A percentile compares a stretch with the other conserved stretches of the same genome.
phyloP scores from a whole-genome alignment of 129 eudicot species.

The Calendula officinalis region DNA sequence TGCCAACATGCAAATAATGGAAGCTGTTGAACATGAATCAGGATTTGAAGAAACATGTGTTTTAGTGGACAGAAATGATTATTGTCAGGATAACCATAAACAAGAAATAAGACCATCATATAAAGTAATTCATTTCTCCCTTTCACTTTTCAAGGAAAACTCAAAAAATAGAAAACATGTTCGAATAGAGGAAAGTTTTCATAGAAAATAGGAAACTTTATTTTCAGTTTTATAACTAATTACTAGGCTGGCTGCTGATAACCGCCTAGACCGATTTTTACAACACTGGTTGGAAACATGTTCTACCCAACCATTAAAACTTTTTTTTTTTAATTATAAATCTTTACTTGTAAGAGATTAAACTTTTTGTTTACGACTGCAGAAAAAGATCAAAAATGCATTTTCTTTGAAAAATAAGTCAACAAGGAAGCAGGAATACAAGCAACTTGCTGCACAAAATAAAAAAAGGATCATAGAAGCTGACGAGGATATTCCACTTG shows the following conservation, averaged over 20 bases:
- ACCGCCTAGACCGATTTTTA: too few relatives aligned
- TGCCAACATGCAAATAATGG: conserved; percentile 14
- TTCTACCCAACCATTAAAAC: too few relatives aligned
- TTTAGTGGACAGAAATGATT: conserved; percentile 48
- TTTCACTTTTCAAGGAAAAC: too few relatives aligned
- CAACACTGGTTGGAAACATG: too few relatives aligned
- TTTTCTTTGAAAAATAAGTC: conserved; percentile 52
- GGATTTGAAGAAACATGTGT: conserved; percentile 65
- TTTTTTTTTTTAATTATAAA: too few relatives aligned
- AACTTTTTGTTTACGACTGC: conserved; percentile 8
- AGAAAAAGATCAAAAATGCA: conserved; percentile 61
- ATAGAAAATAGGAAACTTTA: not conserved
- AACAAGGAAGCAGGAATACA: conserved; percentile 48
- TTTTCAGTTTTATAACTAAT: not conserved
- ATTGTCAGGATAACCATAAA: conserved; percentile 26
- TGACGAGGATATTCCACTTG: not conserved
- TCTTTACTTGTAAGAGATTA: too few relatives aligned
- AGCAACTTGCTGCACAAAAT: conserved; percentile 39
- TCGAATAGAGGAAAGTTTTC: too few relatives aligned
- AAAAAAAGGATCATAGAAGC: conserved; percentile 18
- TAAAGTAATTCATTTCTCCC: conserved; percentile 46
- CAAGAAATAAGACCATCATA: conserved; percentile 49
- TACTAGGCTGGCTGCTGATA: too few relatives aligned
- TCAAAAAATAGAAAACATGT: too few relatives aligned
- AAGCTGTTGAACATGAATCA: conserved; percentile 24